Evolutionary conservation across 768 basidiomycete genomes (phyloP).

Genomic region (Tricholomella constricta): DNA sequence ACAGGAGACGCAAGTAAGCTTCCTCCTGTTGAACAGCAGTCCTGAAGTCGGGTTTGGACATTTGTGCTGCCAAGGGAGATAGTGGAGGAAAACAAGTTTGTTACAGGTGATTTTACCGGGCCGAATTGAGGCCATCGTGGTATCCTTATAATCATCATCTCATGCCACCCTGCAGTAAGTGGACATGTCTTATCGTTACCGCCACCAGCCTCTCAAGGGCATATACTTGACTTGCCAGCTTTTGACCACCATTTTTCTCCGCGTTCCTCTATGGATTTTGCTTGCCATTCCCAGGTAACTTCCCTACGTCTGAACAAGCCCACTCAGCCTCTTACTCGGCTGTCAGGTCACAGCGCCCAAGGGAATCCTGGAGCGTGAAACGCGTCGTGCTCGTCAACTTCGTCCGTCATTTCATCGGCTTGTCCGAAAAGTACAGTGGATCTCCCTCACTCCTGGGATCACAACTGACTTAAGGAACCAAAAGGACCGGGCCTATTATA

Average conservation of each 20-base stretch:
- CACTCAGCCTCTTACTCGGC: neutral
- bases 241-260: constrained; percentile 40
- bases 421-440: constrained; percentile 28
- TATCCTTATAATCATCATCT: constrained; percentile 16
- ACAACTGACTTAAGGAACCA: neutral
- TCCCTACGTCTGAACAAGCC: neutral
- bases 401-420: constrained; percentile 29
- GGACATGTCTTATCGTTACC: constrained; percentile 45
- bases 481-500: constrained; percentile 37
- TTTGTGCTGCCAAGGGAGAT: constrained; percentile 21
- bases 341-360: constrained; percentile 43
- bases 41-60: constrained; percentile 50
- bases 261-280: constrained; percentile 51
- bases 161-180: constrained; percentile 54
- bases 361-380: constrained; percentile 46
- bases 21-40: constrained; percentile 68
- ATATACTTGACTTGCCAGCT: constrained; percentile 49
- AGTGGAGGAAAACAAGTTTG: constrained; percentile 31
- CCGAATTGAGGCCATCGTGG: neutral
- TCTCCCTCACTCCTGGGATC: neutral
- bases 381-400: constrained; percentile 40
- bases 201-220: constrained; percentile 50
- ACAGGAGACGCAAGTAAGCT: constrained; percentile 58
- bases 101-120: neutral
- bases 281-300: constrained; percentile 38